Evolutionary conservation across 1,139 yeast species (phyloP), one percentile per base, ranked within the genome.

Genomic region (Lodderomyces metapsilosis): DNA sequence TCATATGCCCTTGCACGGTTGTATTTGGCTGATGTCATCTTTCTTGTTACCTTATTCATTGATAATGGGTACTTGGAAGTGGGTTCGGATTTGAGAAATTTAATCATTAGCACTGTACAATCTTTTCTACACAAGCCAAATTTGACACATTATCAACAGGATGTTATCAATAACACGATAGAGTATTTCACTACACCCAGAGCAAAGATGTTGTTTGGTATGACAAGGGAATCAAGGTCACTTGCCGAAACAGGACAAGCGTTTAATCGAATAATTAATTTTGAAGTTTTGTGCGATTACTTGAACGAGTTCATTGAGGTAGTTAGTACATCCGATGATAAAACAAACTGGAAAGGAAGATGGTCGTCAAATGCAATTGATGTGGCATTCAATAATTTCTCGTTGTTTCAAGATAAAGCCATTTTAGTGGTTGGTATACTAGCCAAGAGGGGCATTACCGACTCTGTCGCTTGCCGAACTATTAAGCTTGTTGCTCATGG

Each of bases 171-270:
- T 42, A 66, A 68, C 1, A 73, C 85, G 1, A 77, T 86, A 50
- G 70, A 66, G 4, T 78, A 77, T 41, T 75, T 88, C 47, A 79
- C 87, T 42, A 81, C 87, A 9, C 88, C 85, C 42, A 74, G 91
- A 54, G 84, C 87, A 3, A 81, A 79, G 51, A 76, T 86, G 71
- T 66, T 87, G 46, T 87, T 87, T 64, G 96, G 96, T 0, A 68
- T 87, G 47, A 81, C 82, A n/a, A 80, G 88, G 51, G 91, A 84
- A 32, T 70, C 65, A 42, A 48, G 55, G 2, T 49, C 52, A 15
- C 39, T 18, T 13, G 39, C 40, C 16, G 74, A 66, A 41, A 49
- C 61, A 3, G 59, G 59, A 23, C 78, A 71, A 46, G 71, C 78
- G 40, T 71, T 76, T 33, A 76, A 80, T 38, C 62, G 68, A 38